These are phyloP conservation scores for Hericium coralloides DNA, from an alignment of 768 basidiomycete species.

Conservation along the genomic window DNA sequence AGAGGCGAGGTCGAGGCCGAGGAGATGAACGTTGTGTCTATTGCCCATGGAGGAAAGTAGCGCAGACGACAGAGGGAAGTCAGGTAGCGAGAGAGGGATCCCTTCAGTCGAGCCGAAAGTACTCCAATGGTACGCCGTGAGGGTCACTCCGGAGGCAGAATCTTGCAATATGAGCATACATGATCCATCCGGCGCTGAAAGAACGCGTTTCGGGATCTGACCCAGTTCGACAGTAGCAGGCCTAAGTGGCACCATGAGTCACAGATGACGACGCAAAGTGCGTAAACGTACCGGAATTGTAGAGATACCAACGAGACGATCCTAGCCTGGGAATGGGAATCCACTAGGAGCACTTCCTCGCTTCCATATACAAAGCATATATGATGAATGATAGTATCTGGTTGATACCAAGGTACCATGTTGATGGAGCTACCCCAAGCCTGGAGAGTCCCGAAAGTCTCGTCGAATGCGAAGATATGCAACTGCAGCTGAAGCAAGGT, in stretches of 20 bases:
- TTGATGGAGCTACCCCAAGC: conserved; percentile 32
- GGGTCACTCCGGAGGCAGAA: not conserved
- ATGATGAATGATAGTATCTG: conserved; percentile 27
- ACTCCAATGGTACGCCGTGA: conserved; percentile 44
- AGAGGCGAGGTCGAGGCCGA: conserved; percentile 28
- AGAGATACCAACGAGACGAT: conserved; percentile 45
- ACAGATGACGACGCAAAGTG: not conserved
- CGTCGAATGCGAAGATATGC: conserved; percentile 41
- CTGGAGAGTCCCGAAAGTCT: conserved; percentile 33
- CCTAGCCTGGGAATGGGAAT: conserved; percentile 33
- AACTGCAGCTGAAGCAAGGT: conserved; percentile 20
- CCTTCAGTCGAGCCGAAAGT: conserved; percentile 47
- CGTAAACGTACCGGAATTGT: conserved; percentile 38
- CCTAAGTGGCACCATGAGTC: no score
- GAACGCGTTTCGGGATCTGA: conserved; percentile 22
- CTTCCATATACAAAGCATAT: conserved; percentile 38
- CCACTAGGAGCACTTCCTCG: conserved; percentile 46
- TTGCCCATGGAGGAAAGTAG: conserved; percentile 37
- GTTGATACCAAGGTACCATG: conserved; percentile 28
- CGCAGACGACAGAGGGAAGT: conserved; percentile 16
- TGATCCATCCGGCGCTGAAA: conserved; percentile 46
- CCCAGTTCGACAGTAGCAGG: conserved; percentile 35
- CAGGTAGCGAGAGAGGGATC: conserved; percentile 28
- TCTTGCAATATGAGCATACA: conserved; percentile 33
- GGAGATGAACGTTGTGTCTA: conserved; percentile 33